phyloP scores from a whole-genome alignment of 2,329 filamentous ascomycete species.

The Colletotrichum sidae region DNA sequence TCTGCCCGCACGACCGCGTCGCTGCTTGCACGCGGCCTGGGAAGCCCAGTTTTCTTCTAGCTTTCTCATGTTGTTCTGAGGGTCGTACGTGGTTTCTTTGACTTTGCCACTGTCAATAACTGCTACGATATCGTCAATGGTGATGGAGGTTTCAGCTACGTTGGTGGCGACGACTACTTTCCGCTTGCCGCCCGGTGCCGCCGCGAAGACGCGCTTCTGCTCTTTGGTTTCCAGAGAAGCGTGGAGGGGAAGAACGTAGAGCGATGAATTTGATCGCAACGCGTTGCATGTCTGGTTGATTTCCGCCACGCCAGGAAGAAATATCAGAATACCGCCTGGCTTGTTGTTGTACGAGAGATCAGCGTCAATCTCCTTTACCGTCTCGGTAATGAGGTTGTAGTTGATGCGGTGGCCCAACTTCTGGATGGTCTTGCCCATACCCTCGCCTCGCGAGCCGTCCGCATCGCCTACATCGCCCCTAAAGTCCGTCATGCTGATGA shows the following conservation, averaged over 20 bases:
- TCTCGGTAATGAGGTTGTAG: constrained; percentile 85
- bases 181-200: constrained; percentile 80
- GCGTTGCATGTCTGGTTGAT: constrained; percentile 84
- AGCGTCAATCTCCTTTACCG: constrained; percentile 83
- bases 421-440: constrained; percentile 77
- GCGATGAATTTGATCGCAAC: constrained; percentile 68
- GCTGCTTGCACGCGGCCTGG: constrained; percentile 91
- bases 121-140: constrained; percentile 95
- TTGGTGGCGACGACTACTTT: constrained; percentile 97
- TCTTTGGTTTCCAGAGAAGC: constrained; percentile 90
- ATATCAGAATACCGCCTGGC: constrained; percentile 92
- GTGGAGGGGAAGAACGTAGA: constrained; percentile 89
- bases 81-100: constrained; percentile 96
- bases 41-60: constrained; percentile 97
- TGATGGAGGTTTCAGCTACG: constrained; percentile 97
- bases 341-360: constrained; percentile 74
- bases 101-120: constrained; percentile 96
- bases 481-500: constrained; percentile 84
- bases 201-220: constrained; percentile 86
- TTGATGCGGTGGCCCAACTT: constrained; percentile 87
- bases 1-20: constrained; percentile 91
- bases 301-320: constrained; percentile 91
- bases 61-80: constrained; percentile 91
- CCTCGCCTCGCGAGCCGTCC: constrained; percentile 57
- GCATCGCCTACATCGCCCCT: constrained; percentile 61